Evolutionary conservation across 1,284 basidiomycete species (phyloP), one percentile per base, ranked within the genome.

Genomic region (Pascua sp.): DNA sequence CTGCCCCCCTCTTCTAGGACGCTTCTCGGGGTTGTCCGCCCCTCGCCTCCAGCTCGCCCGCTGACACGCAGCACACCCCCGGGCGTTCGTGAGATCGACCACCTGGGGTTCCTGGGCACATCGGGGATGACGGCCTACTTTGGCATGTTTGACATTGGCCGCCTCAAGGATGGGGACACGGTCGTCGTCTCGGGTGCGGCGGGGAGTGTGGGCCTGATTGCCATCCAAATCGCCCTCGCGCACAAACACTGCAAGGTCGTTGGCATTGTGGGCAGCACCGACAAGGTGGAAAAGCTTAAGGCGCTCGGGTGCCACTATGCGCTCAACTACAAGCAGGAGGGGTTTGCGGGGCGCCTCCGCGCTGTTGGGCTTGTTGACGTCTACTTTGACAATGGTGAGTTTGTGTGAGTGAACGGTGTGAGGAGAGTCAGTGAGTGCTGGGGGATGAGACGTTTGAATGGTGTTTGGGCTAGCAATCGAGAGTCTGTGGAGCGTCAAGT

Each of bases 101-200:
- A 85, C 73, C 76, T 93, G 55, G 88, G 88, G 45, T 83, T 85
- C 4, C 80, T 92, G 11, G 89, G 91, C n/a, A 70, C 73, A 38
- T 83, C 85, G 18, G 89, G 88, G 84, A 69, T 91, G 74, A 91
- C 90, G 8, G 89, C 90, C 7, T 92, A 91, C 76, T 89, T 91
- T 64, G 89, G 91, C n/a, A 80, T 94, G 42, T 81, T 85, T 70
- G 88, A 91, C 53, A 80, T 94, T 46, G 90, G 86, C 32, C 72
- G 88, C 60, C 71, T 93, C 67, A 88, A 93, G 72, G 75, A 85
- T 0, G 90, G 90, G 11, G 91, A 95, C 58, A 88, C 83, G 0
- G 83, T 94, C 48, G 82, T 94, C 32, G 87, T 95, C 17, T 90
- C 89, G 1, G 91, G 90, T 17, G 91, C 91, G 0, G 91, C 91